Percentiles rank a stretch among this genome's conserved stretches.
Conservation (phyloP, 2,329 filamentous ascomycete genomes). For the Apiospora malaysiana region DNA sequence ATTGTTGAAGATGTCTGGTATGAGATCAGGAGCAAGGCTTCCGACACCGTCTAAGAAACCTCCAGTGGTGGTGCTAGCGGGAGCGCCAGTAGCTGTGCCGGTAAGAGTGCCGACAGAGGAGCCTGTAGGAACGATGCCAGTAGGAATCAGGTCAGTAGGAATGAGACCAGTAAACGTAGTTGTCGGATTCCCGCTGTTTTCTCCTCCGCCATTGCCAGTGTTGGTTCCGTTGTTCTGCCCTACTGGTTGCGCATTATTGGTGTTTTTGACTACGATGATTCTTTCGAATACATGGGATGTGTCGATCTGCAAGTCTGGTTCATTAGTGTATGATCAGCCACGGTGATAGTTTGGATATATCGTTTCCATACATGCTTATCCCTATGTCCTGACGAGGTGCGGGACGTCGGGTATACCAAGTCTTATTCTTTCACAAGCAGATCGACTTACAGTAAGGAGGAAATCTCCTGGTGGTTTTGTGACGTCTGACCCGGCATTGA, state of each 20-base stretch:
- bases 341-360: not conserved
- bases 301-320: not conserved
- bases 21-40: not conserved
- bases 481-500: not conserved
- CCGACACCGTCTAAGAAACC: not conserved
- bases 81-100: not conserved
- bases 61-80: not conserved
- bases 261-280: constrained; percentile 6
- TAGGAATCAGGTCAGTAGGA: not conserved
- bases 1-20: not conserved
- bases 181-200: not conserved
- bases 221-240: not conserved
- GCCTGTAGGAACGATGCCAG: not conserved
- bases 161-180: not conserved
- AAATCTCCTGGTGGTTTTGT: not conserved
- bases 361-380: not conserved
- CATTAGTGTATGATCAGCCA: not conserved
- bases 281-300: constrained; percentile 2
- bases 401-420: not conserved
- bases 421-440: not conserved
- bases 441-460: not conserved
- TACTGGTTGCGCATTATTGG: not conserved
- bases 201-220: not conserved
- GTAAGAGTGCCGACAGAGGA: not conserved
- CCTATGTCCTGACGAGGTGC: too few species aligned